Percentiles rank a stretch among this genome's conserved stretches.
Conservation (phyloP, 2,329 filamentous ascomycete species). For the Ceratocystis papillata region DNA sequence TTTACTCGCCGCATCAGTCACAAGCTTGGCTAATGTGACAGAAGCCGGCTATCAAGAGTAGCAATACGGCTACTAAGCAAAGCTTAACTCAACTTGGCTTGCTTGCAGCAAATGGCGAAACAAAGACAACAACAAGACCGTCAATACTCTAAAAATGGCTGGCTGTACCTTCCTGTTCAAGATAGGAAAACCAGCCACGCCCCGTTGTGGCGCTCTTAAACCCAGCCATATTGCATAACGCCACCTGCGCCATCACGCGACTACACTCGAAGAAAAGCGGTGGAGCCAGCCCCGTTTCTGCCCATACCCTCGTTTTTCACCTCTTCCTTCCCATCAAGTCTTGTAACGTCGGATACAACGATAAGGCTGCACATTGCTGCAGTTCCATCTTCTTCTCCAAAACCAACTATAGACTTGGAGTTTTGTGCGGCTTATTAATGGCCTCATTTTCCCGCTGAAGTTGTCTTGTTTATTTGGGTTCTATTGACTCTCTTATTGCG, state of each 20-base stretch:
- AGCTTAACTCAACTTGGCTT: too few species aligned
- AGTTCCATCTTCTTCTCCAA: neutral
- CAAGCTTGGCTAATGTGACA: neutral
- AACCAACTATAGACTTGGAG: neutral
- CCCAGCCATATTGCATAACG: conserved; percentile 8
- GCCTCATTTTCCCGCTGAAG: neutral
- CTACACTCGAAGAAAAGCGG: neutral
- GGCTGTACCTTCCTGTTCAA: neutral
- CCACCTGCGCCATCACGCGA: neutral
- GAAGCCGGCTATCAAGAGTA: too few species aligned
- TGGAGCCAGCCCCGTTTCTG: conserved; percentile 14
- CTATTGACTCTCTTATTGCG: neutral
- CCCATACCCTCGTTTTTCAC: conserved; percentile 16
- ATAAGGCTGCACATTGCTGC: conserved; percentile 13
- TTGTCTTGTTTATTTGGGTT: neutral
- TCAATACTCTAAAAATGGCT: neutral
- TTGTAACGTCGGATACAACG: conserved; percentile 11
- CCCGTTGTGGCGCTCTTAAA: neutral
- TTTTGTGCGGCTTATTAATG: neutral
- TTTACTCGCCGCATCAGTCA: neutral
- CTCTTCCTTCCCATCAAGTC: neutral
- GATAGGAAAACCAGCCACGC: neutral
- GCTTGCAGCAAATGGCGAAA: neutral
- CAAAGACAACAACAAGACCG: neutral
- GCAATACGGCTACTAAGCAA: too few species aligned